Conservation (phyloP, 2,329 filamentous ascomycete genomes). For the Fusarium tanahbumbuense region DNA sequence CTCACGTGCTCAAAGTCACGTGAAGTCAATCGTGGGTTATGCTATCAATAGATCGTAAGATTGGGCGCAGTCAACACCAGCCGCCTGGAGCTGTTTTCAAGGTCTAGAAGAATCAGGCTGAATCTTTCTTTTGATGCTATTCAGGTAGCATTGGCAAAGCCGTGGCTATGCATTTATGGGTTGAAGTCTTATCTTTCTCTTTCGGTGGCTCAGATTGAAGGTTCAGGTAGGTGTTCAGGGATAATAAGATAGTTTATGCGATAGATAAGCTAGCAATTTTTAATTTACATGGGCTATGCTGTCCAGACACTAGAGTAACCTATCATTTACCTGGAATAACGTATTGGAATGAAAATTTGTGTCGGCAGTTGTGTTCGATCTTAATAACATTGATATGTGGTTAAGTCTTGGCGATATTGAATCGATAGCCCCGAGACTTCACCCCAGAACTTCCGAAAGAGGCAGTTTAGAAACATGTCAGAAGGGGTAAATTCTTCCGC, state of each 20-base stretch:
- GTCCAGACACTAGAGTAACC: background rate
- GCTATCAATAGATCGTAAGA: no score
- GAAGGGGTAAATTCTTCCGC: background rate
- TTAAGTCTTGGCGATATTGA: slow-evolving; percentile 1
- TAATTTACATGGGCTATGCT: slow-evolving; percentile 16
- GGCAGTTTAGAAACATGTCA: background rate
- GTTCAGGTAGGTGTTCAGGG: slow-evolving; percentile 18
- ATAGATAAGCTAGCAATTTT: background rate
- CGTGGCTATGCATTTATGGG: slow-evolving; percentile 13
- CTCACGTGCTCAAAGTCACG: background rate
- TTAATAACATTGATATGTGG: background rate
- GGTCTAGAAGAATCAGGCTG: background rate
- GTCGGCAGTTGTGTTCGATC: slow-evolving; percentile 5
- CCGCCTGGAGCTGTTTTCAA: slow-evolving; percentile 18
- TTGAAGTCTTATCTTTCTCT: slow-evolving; percentile 10
- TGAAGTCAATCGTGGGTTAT: fast-evolving
- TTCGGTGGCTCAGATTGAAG: slow-evolving; percentile 15
- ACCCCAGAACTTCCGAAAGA: background rate
- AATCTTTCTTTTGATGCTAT: slow-evolving; percentile 4
- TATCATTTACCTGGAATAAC: background rate
- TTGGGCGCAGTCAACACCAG: slow-evolving; percentile 2
- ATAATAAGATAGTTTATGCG: slow-evolving; percentile 3
- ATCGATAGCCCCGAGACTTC: background rate
- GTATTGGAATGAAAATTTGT: background rate
- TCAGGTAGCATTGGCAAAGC: background rate